These are phyloP conservation scores for Zasmidium angulare DNA, from an alignment of 2,329 filamentous ascomycete genomes.

Conservation along the genomic window DNA sequence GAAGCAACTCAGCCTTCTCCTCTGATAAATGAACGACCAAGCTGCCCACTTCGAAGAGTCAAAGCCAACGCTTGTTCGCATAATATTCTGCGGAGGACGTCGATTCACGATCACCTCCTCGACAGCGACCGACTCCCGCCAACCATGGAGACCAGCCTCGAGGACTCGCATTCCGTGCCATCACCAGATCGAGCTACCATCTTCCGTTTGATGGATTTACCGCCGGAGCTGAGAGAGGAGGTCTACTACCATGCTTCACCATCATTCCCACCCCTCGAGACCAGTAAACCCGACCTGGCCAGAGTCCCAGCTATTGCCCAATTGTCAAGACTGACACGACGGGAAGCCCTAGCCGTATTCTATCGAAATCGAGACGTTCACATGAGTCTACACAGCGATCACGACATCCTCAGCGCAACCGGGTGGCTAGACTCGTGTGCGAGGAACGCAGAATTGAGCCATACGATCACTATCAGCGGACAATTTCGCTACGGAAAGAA, in stretches of 20 bases:
- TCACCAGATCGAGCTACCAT: not conserved
- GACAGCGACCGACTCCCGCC: not conserved
- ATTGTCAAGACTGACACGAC: conserved; percentile 1
- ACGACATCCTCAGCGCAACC: conserved; percentile 4
- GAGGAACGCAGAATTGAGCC: not conserved
- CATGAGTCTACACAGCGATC: conserved; percentile 9
- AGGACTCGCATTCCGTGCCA: not conserved
- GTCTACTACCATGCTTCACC: conserved; percentile 7
- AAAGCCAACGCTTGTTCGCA: too few relatives aligned
- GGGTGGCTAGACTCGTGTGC: conserved; percentile 8
- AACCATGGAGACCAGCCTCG: too few relatives aligned
- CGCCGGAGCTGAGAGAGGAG: conserved; percentile 7
- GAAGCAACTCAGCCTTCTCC: too few relatives aligned
- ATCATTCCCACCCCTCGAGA: conserved; percentile 13
- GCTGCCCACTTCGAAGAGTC: too few relatives aligned
- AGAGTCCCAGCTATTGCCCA: conserved; percentile 10
- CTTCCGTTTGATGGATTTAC: conserved; percentile 9
- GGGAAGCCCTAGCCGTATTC: conserved; percentile 11
- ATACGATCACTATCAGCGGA: not conserved
- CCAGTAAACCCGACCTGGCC: conserved; percentile 5
- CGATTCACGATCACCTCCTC: too few relatives aligned
- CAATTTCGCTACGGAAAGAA: not conserved
- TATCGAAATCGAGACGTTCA: conserved; percentile 13
- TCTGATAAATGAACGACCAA: too few relatives aligned
- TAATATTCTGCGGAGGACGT: too few relatives aligned